These are phyloP conservation scores for Penicillium sp. DNA, from an alignment of 2,329 filamentous ascomycete genomes.

Conservation along the genomic window DNA sequence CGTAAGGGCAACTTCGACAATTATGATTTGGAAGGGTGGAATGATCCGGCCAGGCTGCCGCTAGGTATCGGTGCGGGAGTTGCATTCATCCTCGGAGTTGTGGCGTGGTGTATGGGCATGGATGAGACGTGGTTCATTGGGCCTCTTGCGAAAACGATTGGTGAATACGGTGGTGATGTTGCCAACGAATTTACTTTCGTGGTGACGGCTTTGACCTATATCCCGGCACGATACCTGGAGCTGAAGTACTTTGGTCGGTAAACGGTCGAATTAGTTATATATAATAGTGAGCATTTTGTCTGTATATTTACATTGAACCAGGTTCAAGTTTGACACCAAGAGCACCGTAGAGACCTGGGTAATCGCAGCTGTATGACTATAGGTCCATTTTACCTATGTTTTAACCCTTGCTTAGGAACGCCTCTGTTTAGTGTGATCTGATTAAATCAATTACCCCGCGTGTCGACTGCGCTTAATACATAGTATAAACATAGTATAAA, in stretches of 20 bases:
- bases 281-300: neutral
- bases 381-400: no score
- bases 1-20: slow-evolving; percentile 43
- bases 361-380: no score
- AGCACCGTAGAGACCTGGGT: neutral
- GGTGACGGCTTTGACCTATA: slow-evolving; percentile 50
- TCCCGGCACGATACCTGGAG: slow-evolving; percentile 53
- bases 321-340: neutral
- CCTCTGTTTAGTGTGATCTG: no score
- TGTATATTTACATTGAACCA: neutral
- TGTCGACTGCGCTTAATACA: neutral
- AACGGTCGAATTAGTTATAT: neutral
- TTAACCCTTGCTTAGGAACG: no score
- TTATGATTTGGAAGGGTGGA: slow-evolving; percentile 54
- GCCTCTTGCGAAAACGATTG: slow-evolving; percentile 46
- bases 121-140: slow-evolving; percentile 58
- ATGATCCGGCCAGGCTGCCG: slow-evolving; percentile 46
- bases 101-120: slow-evolving; percentile 60
- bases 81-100: slow-evolving; percentile 49
- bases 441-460: no score
- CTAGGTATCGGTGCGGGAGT: slow-evolving; percentile 45
- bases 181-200: slow-evolving; percentile 56
- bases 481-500: no score
- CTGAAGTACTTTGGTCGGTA: slow-evolving; percentile 47
- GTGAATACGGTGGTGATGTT: slow-evolving; percentile 49